phyloP scores from a whole-genome alignment of 805 yeast species.

The Saccharomyces kudriavzevii region DNA sequence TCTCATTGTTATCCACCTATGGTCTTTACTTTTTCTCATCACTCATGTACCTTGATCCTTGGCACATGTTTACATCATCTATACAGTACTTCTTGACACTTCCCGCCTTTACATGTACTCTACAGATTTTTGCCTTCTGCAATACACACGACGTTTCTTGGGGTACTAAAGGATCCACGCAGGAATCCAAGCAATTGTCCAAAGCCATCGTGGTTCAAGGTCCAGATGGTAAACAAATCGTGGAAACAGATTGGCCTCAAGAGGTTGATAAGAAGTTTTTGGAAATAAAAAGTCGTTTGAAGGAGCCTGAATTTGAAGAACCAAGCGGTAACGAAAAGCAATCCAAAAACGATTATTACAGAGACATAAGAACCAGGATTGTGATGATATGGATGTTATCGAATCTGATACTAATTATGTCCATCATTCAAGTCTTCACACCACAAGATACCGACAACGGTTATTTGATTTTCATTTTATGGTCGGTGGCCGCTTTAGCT shows the following conservation, averaged over 20 bases:
- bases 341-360: constrained; percentile 71
- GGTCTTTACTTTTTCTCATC: constrained; percentile 83
- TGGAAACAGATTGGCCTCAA: constrained; percentile 44
- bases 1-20: constrained; percentile 82
- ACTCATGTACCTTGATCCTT: constrained; percentile 81
- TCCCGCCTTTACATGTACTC: constrained; percentile 85
- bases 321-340: constrained; percentile 24
- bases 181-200: constrained; percentile 60
- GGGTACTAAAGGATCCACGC: constrained; percentile 97
- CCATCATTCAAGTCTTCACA: constrained; percentile 73
- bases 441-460: constrained; percentile 61
- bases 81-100: constrained; percentile 80
- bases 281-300: constrained; percentile 32
- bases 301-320: constrained; percentile 29
- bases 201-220: constrained; percentile 75
- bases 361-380: constrained; percentile 89
- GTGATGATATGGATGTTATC: constrained; percentile 91
- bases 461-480: constrained; percentile 74
- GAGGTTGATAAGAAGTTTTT: constrained; percentile 32
- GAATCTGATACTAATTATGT: constrained; percentile 75
- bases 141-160: constrained; percentile 97
- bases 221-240: constrained; percentile 76
- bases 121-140: constrained; percentile 94
- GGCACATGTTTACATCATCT: constrained; percentile 89
- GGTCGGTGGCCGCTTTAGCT: constrained; percentile 87